Evolutionary conservation across 257 asterid genomes (phyloP).

Genomic region (Forsythia suspensa): DNA sequence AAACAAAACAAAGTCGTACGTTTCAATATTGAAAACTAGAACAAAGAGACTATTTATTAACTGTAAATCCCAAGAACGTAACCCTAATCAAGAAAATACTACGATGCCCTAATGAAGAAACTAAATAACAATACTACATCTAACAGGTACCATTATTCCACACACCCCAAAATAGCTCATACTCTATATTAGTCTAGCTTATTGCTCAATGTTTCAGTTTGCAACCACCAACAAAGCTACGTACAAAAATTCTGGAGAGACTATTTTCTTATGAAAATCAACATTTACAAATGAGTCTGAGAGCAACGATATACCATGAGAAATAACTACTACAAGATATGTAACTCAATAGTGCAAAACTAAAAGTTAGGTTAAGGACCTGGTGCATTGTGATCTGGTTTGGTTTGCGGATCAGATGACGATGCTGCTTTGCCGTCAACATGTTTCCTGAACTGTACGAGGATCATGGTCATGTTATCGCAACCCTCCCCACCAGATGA

Average conservation of each 20-base stretch:
- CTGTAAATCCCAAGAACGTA: no score
- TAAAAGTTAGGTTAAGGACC: neutral
- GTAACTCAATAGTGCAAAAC: neutral
- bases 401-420: slow-evolving; percentile 33
- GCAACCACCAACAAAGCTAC: neutral
- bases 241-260: neutral
- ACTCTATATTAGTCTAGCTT: neutral
- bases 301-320: neutral
- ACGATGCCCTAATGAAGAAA: no score
- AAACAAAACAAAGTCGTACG: no score
- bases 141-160: neutral
- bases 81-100: no score
- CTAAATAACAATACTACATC: neutral
- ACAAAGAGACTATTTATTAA: no score
- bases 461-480: slow-evolving; percentile 95
- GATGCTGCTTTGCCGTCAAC: slow-evolving; percentile 16
- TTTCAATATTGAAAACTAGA: neutral
- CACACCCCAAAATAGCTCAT: neutral
- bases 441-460: slow-evolving; percentile 73
- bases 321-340: neutral
- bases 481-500: slow-evolving; percentile 87
- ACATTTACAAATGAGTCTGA: neutral
- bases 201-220: neutral
- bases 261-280: neutral
- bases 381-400: slow-evolving; percentile 2